Conservation (phyloP, 2,329 filamentous ascomycete species). For the Calonectria pauciramosa region DNA sequence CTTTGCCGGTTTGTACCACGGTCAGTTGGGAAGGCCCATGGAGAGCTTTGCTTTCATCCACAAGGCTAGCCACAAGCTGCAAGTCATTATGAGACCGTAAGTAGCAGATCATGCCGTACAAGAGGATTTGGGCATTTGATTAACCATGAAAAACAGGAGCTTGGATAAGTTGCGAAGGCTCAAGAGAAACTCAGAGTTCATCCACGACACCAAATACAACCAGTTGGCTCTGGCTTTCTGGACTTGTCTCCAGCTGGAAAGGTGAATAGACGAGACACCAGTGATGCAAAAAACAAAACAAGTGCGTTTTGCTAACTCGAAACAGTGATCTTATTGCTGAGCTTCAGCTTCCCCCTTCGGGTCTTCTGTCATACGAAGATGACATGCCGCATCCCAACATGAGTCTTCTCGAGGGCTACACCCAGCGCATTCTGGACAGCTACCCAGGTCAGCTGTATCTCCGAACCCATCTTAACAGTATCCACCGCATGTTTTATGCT, state of each 20-base stretch:
- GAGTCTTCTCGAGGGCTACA: conserved; percentile 58
- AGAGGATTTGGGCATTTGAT: not conserved
- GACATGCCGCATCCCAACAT: conserved; percentile 77
- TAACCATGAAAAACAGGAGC: conserved; percentile 53
- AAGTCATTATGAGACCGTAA: conserved; percentile 83
- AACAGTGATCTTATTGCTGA: conserved; percentile 92
- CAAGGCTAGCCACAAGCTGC: conserved; percentile 69
- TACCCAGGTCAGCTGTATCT: conserved; percentile 76
- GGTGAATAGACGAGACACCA: conserved; percentile 60
- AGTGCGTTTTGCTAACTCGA: conserved; percentile 23
- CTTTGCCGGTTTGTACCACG: conserved; percentile 88
- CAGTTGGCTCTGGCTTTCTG: conserved; percentile 85
- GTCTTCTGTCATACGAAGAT: conserved; percentile 72
- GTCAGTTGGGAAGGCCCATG: conserved; percentile 87
- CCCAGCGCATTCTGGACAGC: conserved; percentile 66
- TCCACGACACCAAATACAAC: conserved; percentile 66
- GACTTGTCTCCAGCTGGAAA: conserved; percentile 95
- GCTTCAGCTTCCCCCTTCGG: conserved; percentile 74
- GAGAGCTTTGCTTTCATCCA: conserved; percentile 81
- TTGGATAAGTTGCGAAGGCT: conserved; percentile 62
- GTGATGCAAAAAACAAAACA: not conserved
- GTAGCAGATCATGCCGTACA: conserved; percentile 49
- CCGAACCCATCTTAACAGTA: conserved; percentile 73
- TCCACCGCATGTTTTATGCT: conserved; percentile 70
- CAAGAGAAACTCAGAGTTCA: conserved; percentile 53